These are phyloP conservation scores for Saccharomyces hybrid DNA, from an alignment of 1,139 yeast genomes.

Conservation along the genomic window DNA sequence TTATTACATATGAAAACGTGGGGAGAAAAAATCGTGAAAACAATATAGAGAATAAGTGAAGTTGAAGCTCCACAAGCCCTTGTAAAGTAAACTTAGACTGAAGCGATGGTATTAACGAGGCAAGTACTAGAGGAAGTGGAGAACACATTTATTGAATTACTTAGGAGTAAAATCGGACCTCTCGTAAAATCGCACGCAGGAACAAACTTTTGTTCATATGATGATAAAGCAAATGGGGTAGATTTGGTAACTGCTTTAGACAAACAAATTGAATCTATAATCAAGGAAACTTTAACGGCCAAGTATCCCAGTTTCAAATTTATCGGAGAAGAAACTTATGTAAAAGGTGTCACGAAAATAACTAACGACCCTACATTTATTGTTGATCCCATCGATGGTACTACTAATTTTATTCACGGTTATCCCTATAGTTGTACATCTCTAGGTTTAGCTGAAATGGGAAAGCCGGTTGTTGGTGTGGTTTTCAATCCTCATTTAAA, in stretches of 20 bases:
- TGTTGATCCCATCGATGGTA: slow-evolving; percentile 58
- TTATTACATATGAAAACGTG: not conserved
- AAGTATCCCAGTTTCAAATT: slow-evolving; percentile 43
- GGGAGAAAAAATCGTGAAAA: not conserved
- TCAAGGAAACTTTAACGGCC: slow-evolving; percentile 32
- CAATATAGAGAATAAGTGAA: not conserved
- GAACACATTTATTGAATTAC: slow-evolving; percentile 39
- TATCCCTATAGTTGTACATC: slow-evolving; percentile 55
- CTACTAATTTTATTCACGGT: slow-evolving; percentile 51
- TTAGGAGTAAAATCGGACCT: slow-evolving; percentile 42
- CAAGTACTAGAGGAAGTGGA: slow-evolving; percentile 24
- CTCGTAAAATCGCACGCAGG: slow-evolving; percentile 41
- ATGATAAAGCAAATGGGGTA: slow-evolving; percentile 48
- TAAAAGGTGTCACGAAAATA: slow-evolving; percentile 38
- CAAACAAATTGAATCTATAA: slow-evolving; percentile 44
- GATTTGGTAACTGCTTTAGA: slow-evolving; percentile 54
- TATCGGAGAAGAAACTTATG: slow-evolving; percentile 52
- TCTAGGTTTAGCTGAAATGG: slow-evolving; percentile 42
- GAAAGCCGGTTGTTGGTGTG: slow-evolving; percentile 50
- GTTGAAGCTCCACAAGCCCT: not conserved
- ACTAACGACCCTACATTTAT: slow-evolving; percentile 50
- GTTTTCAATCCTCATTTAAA: slow-evolving; percentile 49
- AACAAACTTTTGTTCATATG: slow-evolving; percentile 37
- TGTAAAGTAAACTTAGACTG: not conserved
- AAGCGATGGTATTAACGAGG: slow-evolving; percentile 14